phyloP scores from a whole-genome alignment of 148 eudicot species.

The Tetragonia tetragonoides region DNA sequence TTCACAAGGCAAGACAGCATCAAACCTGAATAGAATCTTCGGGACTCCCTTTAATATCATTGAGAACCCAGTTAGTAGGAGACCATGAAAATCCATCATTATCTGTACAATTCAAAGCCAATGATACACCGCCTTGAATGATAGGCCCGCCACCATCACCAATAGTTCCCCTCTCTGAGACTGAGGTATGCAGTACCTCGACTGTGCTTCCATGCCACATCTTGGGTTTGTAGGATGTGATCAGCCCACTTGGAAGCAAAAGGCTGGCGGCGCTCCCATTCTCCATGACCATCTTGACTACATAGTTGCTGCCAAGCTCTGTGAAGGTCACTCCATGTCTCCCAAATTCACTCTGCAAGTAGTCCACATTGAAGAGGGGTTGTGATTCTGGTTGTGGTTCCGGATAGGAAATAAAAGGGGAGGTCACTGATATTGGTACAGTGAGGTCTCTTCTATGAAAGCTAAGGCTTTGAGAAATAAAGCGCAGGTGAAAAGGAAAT shows the following conservation, averaged over 20 bases:
- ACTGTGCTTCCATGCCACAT: slow-evolving; percentile 85
- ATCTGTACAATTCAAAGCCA: slow-evolving; percentile 39
- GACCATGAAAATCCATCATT: slow-evolving; percentile 55
- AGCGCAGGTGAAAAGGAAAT: slow-evolving; percentile 12
- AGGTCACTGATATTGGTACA: slow-evolving; percentile 35
- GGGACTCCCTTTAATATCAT: slow-evolving; percentile 49
- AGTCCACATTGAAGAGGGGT: slow-evolving; percentile 43
- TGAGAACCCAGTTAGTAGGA: slow-evolving; percentile 57
- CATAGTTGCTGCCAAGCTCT: slow-evolving; percentile 48
- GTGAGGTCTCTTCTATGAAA: slow-evolving; percentile 30
- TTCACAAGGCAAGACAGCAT: neutral
- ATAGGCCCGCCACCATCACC: slow-evolving; percentile 30
- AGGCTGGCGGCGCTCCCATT: slow-evolving; percentile 68
- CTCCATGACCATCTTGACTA: slow-evolving; percentile 57
- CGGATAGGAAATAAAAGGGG: slow-evolving; percentile 28
- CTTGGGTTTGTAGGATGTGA: slow-evolving; percentile 76
- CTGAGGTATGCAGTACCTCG: slow-evolving; percentile 74
- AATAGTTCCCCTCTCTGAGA: slow-evolving; percentile 26
- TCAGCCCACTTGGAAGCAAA: slow-evolving; percentile 74
- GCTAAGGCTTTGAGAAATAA: slow-evolving; percentile 20
- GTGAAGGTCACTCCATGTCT: slow-evolving; percentile 61
- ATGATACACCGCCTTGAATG: slow-evolving; percentile 73
- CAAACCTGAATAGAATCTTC: slow-evolving; percentile 62
- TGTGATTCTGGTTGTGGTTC: slow-evolving; percentile 13
- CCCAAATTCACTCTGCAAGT: slow-evolving; percentile 58